These are phyloP conservation scores for Pseudogymnoascus sp. DNA, from an alignment of 2,329 filamentous ascomycete species.

Conservation along the genomic window DNA sequence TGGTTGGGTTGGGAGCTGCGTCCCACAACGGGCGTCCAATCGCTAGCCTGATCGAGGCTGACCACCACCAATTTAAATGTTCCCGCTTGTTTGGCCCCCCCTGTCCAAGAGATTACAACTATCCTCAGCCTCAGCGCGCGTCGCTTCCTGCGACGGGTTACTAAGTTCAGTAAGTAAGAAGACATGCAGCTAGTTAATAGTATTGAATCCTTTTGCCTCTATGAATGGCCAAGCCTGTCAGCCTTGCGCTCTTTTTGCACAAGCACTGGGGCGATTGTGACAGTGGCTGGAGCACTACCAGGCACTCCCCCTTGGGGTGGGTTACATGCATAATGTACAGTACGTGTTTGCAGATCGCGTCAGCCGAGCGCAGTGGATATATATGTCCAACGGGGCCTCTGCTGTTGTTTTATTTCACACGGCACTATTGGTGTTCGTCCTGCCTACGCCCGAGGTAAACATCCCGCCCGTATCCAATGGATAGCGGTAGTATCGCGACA, in stretches of 20 bases:
- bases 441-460: neutral
- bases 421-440: neutral
- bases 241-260: neutral
- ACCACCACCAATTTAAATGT: neutral
- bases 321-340: neutral
- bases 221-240: neutral
- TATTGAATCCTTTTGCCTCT: neutral
- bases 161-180: neutral
- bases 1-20: neutral
- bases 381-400: neutral
- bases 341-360: neutral
- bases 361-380: neutral
- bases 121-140: neutral
- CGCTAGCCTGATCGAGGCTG: neutral
- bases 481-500: neutral
- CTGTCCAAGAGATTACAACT: neutral
- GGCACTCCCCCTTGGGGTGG: neutral
- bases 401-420: neutral
- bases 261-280: neutral
- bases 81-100: neutral
- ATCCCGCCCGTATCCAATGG: neutral
- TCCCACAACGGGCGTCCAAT: neutral
- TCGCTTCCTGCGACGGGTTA: neutral
- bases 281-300: neutral
- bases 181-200: neutral